Evolutionary conservation across 176 grass and related monocot species (phyloP).

Genomic region (Melocanna baccifera): DNA sequence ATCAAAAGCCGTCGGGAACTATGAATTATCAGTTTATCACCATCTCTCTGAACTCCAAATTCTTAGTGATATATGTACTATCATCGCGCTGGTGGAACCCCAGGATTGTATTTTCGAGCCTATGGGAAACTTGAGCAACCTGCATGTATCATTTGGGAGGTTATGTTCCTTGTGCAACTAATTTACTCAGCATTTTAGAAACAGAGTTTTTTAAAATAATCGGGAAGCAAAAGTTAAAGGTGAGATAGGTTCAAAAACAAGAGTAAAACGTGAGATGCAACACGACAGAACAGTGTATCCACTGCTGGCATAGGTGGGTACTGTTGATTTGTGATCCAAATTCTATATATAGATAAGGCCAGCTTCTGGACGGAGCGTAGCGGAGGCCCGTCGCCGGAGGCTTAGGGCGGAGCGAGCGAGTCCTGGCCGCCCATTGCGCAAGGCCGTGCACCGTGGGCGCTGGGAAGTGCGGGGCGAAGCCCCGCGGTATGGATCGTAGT

Average conservation of each 20-base stretch:
- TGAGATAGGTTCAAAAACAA: background rate
- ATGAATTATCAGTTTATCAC: background rate
- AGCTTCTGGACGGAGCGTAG: too few species aligned
- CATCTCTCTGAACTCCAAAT: background rate
- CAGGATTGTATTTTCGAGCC: background rate
- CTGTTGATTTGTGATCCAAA: too few species aligned
- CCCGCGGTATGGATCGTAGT: too few species aligned
- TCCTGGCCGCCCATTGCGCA: too few species aligned
- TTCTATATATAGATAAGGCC: too few species aligned
- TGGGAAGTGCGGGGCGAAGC: too few species aligned
- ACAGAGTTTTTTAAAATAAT: background rate
- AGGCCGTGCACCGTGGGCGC: too few species aligned
- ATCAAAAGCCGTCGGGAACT: background rate
- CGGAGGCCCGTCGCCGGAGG: too few species aligned
- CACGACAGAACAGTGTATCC: background rate
- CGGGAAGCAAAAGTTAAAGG: background rate
- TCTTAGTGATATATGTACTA: background rate
- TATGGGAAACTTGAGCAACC: background rate
- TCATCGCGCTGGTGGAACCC: background rate
- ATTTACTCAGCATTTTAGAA: background rate
- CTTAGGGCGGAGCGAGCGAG: too few species aligned
- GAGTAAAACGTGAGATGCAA: too few species aligned
- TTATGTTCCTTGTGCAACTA: background rate
- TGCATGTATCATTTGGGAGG: background rate
- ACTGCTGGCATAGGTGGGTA: background rate